phyloP scores from a whole-genome alignment of 495 filamentous ascomycete species.

The Trichoderma erinaceum region DNA sequence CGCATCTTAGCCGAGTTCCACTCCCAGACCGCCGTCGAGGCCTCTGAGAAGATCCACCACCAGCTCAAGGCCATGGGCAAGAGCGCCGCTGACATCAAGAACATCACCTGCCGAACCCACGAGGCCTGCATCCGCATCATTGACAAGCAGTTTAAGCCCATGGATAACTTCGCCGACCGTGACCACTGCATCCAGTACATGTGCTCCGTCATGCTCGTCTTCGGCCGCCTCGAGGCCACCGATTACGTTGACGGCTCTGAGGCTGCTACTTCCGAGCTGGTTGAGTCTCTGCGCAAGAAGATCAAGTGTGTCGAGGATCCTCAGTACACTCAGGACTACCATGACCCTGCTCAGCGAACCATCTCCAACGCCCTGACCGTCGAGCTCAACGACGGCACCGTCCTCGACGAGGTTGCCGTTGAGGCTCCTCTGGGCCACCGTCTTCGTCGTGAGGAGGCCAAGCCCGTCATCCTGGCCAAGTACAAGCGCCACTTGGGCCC shows the following conservation, averaged over 20 bases:
- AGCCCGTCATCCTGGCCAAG: constrained; percentile 90
- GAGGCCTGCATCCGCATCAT: constrained; percentile 98
- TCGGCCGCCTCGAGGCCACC: constrained; percentile 79
- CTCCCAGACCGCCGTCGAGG: constrained; percentile 96
- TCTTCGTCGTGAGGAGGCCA: constrained; percentile 88
- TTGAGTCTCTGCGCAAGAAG: constrained; percentile 83
- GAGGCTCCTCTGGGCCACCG: constrained; percentile 94
- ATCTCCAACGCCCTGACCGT: constrained; percentile 95
- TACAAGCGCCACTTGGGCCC: constrained; percentile 86
- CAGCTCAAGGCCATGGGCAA: constrained; percentile 80
- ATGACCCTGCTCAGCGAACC: constrained; percentile 82
- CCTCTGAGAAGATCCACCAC: constrained; percentile 76
- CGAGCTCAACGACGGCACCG: constrained; percentile 89
- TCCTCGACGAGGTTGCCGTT: constrained; percentile 83
- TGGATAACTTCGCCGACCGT: constrained; percentile 99
- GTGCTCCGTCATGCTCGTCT: constrained; percentile 91
- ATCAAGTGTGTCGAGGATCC: constrained; percentile 95
- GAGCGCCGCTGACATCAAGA: constrained; percentile 89
- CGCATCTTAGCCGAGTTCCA: constrained; percentile 78
- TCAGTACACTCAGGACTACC: constrained; percentile 90
- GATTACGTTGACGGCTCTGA: constrained; percentile 91
- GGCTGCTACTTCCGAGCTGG: constrained; percentile 80
- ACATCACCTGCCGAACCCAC: constrained; percentile 88
- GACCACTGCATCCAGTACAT: constrained; percentile 99
- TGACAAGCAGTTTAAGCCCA: constrained; percentile 98